Percentiles rank a stretch among this genome's conserved stretches.
Conservation (phyloP, 148 eudicot species). For the Vaccinium macrocarpon region DNA sequence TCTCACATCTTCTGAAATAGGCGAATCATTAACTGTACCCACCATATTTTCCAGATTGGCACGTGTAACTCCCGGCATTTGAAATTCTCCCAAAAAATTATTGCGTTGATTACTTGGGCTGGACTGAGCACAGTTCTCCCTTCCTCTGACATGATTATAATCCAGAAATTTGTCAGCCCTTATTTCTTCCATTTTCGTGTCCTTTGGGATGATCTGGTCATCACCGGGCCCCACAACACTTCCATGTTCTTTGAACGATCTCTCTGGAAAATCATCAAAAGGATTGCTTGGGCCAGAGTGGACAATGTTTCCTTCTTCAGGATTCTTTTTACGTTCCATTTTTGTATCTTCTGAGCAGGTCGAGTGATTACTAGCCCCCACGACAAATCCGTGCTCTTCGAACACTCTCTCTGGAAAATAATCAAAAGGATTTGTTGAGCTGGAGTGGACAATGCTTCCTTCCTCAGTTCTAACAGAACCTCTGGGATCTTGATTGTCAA, state of each 20-base stretch:
- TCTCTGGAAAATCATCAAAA: not conserved
- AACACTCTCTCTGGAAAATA: not conserved
- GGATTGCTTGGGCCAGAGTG: not conserved
- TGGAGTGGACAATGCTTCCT: conserved; percentile 13
- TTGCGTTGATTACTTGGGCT: not conserved
- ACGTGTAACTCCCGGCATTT: conserved; percentile 14
- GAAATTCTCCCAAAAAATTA: not conserved
- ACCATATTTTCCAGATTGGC: not conserved
- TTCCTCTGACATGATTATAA: not conserved
- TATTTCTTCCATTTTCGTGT: conserved; percentile 24
- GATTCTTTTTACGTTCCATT: not conserved
- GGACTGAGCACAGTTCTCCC: not conserved
- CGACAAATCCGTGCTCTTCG: not conserved
- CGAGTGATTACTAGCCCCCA: not conserved
- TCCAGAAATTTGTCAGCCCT: conserved; percentile 8
- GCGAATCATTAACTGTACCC: not conserved
- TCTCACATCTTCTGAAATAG: not conserved
- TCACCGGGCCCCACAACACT: not conserved
- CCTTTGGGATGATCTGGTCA: conserved; percentile 9
- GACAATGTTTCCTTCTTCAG: not conserved
- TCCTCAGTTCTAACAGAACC: conserved; percentile 11
- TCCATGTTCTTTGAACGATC: not conserved
- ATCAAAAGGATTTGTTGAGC: conserved; percentile 7
- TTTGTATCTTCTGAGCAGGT: not conserved
- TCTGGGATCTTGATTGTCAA: conserved; percentile 14